Evolutionary conservation across 495 filamentous ascomycete genomes (phyloP).

Genomic region (Lophiotrema nucula): DNA sequence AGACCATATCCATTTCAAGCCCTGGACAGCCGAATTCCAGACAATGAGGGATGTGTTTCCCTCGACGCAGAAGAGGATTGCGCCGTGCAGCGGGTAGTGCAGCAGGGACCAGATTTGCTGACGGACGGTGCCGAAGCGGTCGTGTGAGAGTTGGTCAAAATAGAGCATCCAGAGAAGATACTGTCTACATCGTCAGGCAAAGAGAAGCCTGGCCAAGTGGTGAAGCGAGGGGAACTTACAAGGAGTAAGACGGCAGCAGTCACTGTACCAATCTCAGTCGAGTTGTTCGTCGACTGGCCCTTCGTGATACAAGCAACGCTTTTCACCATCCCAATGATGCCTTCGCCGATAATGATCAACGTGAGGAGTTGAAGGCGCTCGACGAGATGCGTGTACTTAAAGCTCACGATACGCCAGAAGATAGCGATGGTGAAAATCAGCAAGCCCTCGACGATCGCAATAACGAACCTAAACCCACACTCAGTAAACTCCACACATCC

Average conservation of each 20-base stretch:
- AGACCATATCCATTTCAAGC: background rate
- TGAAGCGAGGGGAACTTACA: background rate
- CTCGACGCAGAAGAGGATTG: conserved; percentile 7
- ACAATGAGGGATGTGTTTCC: conserved; percentile 2
- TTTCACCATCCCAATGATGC: conserved; percentile 13
- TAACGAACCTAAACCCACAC: background rate
- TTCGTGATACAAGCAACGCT: background rate
- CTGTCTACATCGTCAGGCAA: too few relatives aligned
- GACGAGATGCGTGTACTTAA: conserved; percentile 20
- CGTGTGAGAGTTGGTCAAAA: conserved; percentile 5
- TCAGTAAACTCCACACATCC: background rate
- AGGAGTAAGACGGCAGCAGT: background rate
- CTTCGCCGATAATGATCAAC: conserved; percentile 16
- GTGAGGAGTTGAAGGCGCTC: conserved; percentile 16
- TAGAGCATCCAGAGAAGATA: conserved; percentile 11
- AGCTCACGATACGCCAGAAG: conserved; percentile 10
- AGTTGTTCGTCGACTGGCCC: background rate
- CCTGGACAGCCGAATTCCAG: background rate
- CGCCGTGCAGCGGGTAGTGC: conserved; percentile 15
- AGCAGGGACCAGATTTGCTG: conserved; percentile 13
- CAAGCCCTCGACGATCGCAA: conserved; percentile 5
- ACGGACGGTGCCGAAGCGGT: conserved; percentile 6
- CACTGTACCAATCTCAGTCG: background rate
- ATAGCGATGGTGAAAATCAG: background rate
- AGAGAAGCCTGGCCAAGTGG: too few relatives aligned